Evolutionary conservation across 192 early-diverging fungal species (phyloP).

Genomic region (Backusella sp.): DNA sequence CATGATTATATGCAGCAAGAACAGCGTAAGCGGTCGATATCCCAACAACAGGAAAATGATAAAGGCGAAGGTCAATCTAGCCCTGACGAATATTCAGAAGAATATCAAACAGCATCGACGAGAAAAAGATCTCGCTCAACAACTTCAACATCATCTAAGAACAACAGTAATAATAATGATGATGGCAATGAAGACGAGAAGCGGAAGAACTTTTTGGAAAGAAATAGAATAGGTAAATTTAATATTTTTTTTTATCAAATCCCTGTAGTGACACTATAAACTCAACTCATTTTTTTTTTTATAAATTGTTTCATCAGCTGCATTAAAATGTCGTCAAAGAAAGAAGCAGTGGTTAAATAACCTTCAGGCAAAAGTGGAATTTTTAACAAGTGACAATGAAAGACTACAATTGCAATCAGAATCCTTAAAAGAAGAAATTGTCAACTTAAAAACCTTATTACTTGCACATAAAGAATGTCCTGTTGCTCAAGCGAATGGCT

Average conservation of each 20-base stretch:
- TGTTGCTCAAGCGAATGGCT: constrained; percentile 66
- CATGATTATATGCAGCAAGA: not conserved
- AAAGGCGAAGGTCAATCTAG: not conserved
- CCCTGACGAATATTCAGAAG: not conserved
- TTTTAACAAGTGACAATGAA: constrained; percentile 64
- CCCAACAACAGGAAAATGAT: not conserved
- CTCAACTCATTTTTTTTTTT: not conserved
- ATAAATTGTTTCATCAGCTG: constrained; percentile 49
- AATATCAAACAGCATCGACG: not conserved
- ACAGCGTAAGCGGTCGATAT: constrained; percentile 3
- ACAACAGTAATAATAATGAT: constrained; percentile 55
- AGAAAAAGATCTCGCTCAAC: constrained; percentile 2
- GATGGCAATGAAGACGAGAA: constrained; percentile 58
- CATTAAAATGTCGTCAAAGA: constrained; percentile 89
- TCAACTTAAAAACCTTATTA: constrained; percentile 74
- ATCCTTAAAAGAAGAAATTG: constrained; percentile 66
- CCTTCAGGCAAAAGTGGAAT: constrained; percentile 66
- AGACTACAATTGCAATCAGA: constrained; percentile 54
- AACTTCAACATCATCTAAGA: not conserved
- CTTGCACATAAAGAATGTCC: constrained; percentile 10
- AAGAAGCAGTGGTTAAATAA: constrained; percentile 88
- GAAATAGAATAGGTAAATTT: constrained; percentile 77
- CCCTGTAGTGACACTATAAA: not conserved
- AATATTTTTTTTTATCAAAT: not conserved
- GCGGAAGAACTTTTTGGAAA: constrained; percentile 81